phyloP scores from a whole-genome alignment of 345 rosid genomes.

The Euphorbia tirucalli region DNA sequence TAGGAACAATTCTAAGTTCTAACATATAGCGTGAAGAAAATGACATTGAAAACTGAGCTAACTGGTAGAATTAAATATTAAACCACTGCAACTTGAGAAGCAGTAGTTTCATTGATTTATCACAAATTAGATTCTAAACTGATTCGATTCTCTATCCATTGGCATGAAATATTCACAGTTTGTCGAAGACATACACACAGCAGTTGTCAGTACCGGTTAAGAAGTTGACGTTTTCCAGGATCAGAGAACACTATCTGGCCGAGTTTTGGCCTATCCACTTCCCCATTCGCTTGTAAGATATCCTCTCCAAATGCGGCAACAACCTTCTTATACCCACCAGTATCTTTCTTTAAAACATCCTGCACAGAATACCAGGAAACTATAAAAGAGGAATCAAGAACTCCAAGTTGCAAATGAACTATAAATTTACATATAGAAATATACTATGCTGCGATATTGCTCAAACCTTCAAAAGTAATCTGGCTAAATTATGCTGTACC shows the following conservation, averaged over 20 bases:
- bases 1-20: neutral
- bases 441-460: neutral
- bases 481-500: no score
- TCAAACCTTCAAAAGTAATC: neutral
- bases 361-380: neutral
- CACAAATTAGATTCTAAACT: neutral
- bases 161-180: neutral
- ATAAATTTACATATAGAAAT: neutral
- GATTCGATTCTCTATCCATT: neutral
- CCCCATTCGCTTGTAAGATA: constrained; percentile 30
- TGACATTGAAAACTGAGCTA: neutral
- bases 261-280: constrained; percentile 61
- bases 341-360: constrained; percentile 32
- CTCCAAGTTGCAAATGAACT: neutral
- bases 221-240: constrained; percentile 68
- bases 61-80: neutral
- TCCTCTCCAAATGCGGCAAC: constrained; percentile 38
- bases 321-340: constrained; percentile 32
- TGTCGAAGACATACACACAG: neutral
- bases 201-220: constrained; percentile 49
- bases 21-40: neutral
- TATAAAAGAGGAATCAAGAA: neutral
- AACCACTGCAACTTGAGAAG: neutral
- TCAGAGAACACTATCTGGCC: constrained; percentile 88
- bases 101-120: neutral